Conservation (phyloP, 345 rosid species). For the Acer campestre region DNA sequence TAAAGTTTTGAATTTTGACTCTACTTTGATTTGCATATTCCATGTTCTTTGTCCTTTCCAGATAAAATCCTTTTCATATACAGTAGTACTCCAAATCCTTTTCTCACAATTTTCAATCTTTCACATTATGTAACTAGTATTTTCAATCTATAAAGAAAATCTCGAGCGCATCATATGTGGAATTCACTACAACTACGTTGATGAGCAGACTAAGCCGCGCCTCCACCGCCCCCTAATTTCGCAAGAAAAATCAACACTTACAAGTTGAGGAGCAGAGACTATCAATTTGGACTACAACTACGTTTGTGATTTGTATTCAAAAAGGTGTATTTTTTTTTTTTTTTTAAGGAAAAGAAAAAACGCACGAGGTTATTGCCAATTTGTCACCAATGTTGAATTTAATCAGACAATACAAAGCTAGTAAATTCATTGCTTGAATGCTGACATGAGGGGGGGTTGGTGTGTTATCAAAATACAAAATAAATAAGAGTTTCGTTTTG, state of each 20-base stretch:
- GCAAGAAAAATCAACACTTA: slow-evolving; percentile 17
- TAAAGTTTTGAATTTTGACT: not conserved
- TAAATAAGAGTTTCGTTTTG: not conserved
- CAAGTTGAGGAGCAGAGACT: slow-evolving; percentile 36
- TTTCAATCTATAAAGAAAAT: no score
- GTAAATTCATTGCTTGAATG: not conserved
- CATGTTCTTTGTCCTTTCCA: not conserved
- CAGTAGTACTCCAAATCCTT: not conserved
- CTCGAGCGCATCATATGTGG: no score
- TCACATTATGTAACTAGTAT: no score
- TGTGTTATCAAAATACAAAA: not conserved
- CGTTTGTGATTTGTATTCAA: not conserved
- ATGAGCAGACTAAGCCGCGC: no score
- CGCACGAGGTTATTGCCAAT: not conserved
- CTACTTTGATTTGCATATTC: not conserved
- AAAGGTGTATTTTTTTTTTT: no score
- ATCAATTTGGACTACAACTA: slow-evolving; percentile 36
- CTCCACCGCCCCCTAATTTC: not conserved
- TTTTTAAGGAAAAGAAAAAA: no score
- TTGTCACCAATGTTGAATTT: not conserved
- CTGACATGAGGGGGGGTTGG: not conserved
- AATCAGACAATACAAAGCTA: no score
- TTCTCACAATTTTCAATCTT: no score
- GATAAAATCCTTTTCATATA: not conserved
- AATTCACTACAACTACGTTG: no score